A percentile compares a stretch with the other conserved stretches of the same genome.
Conservation (phyloP, 371 early-diverging fungal species). For the Mucor racemosus region DNA sequence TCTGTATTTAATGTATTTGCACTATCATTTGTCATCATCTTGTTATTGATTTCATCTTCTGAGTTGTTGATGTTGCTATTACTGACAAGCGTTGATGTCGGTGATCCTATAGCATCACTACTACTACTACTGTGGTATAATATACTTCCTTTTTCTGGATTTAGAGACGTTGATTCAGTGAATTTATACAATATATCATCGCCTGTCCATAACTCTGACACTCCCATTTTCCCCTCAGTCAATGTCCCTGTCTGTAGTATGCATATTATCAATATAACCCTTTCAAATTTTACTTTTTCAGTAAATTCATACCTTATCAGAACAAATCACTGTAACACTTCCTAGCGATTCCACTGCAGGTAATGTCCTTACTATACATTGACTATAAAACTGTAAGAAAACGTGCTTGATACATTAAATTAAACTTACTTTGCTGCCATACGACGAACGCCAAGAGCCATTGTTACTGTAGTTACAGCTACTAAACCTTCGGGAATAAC, state of each 20-base stretch:
- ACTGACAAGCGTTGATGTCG: background rate
- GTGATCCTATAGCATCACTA: background rate
- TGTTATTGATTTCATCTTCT: background rate
- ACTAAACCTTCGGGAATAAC: constrained; percentile 95
- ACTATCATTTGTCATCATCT: background rate
- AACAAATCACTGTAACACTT: constrained; percentile 88
- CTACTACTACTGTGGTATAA: background rate
- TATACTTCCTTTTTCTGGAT: background rate
- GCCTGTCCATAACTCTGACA: constrained; percentile 7
- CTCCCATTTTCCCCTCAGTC: constrained; percentile 43
- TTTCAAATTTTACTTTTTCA: too few relatives aligned
- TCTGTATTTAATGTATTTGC: background rate
- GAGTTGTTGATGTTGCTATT: background rate
- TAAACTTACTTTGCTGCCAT: constrained; percentile 38
- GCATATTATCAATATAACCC: background rate
- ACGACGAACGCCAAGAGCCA: constrained; percentile 79
- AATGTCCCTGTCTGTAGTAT: constrained; percentile 60
- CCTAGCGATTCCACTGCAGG: constrained; percentile 81
- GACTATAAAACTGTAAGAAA: background rate
- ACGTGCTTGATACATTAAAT: background rate
- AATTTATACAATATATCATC: background rate
- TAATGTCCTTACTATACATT: constrained; percentile 33
- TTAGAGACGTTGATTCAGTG: background rate
- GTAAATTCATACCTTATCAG: constrained; percentile 59
- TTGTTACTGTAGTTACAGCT: constrained; percentile 71